Conservation (phyloP, 148 eudicot species). For the Tetragonia tetragonoides region DNA sequence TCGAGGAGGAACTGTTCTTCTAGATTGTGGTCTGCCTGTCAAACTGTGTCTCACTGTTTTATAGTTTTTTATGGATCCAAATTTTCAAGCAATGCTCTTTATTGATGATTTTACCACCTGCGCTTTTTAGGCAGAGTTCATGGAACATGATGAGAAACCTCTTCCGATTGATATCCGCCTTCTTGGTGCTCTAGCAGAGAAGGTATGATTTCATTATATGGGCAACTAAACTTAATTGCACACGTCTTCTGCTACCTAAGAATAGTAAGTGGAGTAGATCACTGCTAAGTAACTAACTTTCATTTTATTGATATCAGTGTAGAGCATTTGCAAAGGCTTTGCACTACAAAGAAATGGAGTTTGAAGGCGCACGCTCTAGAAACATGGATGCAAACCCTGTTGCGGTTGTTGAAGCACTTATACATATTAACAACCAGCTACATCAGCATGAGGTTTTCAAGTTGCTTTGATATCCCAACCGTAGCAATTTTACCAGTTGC, state of each 20-base stretch:
- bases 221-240: not conserved
- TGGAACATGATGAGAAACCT: conserved; percentile 98
- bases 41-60: not conserved
- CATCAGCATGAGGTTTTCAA: conserved; percentile 89
- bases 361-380: conserved; percentile 87
- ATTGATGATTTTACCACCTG: conserved; percentile 22
- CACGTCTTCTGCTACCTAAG: not conserved
- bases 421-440: conserved; percentile 93
- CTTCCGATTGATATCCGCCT: conserved; percentile 98
- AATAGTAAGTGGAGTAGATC: not conserved
- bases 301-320: conserved; percentile 52
- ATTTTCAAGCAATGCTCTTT: not conserved
- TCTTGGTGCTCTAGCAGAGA: conserved; percentile 98
- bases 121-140: conserved; percentile 80
- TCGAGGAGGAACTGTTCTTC: not conserved
- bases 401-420: conserved; percentile 92
- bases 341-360: conserved; percentile 99
- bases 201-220: conserved; percentile 42
- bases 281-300: conserved; percentile 8
- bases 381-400: conserved; percentile 92
- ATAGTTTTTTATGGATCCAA: not conserved
- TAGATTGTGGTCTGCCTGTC: not conserved
- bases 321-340: conserved; percentile 99
- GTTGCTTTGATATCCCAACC: not conserved
- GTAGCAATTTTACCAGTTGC: not conserved